A percentile compares a stretch with the other conserved stretches of the same genome.
Evolutionary conservation across 108 stramenopile genomes (phyloP).

Genomic region (Skeletonema potamos): DNA sequence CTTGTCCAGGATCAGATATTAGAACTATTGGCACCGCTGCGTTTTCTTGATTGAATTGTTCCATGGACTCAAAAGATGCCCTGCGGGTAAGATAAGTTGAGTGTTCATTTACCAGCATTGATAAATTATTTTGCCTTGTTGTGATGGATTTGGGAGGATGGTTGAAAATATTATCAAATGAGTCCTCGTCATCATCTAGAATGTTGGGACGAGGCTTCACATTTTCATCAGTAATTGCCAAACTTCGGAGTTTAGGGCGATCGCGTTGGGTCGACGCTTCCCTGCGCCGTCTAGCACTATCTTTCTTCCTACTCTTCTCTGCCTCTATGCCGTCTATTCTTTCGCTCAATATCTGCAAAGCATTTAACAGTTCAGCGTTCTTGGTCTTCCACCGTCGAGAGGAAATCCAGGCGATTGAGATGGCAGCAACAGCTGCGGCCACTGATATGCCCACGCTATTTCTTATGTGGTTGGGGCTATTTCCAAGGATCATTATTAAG

Average conservation of each 20-base stretch:
- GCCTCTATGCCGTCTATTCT: not conserved
- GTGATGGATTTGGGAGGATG: not conserved
- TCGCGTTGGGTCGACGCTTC: not conserved
- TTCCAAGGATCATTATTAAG: not conserved
- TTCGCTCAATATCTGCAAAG: not conserved
- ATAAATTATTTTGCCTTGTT: not conserved
- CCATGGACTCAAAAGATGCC: not conserved
- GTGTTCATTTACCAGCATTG: not conserved
- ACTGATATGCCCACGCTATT: not conserved
- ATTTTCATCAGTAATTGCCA: not conserved
- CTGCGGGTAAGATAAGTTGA: not conserved
- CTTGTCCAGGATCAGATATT: slow-evolving; percentile 49
- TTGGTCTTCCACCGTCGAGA: not conserved
- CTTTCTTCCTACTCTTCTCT: not conserved
- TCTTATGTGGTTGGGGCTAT: not conserved
- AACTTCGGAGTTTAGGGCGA: not conserved
- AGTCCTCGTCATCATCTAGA: not conserved
- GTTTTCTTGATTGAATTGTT: not conserved
- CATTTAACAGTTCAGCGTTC: not conserved
- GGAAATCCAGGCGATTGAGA: not conserved
- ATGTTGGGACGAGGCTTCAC: not conserved
- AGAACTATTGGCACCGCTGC: slow-evolving; percentile 40
- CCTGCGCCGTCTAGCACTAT: not conserved
- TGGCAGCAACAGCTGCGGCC: not conserved
- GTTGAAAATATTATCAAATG: not conserved